phyloP scores from a whole-genome alignment of 805 yeast genomes.

The Lachancea mirantina region DNA sequence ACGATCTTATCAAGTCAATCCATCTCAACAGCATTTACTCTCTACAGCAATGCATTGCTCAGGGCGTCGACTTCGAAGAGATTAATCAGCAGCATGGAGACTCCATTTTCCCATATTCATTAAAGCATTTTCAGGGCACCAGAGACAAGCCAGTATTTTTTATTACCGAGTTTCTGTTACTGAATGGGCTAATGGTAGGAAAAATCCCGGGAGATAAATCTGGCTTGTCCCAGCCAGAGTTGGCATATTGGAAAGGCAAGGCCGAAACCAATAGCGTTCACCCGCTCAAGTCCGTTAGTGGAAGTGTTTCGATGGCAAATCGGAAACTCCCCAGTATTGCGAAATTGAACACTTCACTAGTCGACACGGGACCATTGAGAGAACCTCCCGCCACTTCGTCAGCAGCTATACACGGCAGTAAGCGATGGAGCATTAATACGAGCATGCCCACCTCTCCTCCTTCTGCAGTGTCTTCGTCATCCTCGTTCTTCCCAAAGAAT shows the following conservation, averaged over 20 bases:
- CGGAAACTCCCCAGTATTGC: neutral
- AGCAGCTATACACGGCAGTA: neutral
- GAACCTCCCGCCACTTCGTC: constrained; percentile 3
- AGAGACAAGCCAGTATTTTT: constrained; percentile 35
- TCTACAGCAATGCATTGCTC: constrained; percentile 20
- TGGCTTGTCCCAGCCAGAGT: constrained; percentile 41
- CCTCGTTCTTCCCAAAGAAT: constrained; percentile 1
- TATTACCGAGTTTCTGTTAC: constrained; percentile 47
- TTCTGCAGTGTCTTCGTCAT: constrained; percentile 1
- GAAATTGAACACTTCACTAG: constrained; percentile 2
- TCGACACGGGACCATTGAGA: neutral
- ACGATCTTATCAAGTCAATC: constrained; percentile 45
- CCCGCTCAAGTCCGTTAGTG: neutral
- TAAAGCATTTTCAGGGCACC: constrained; percentile 37
- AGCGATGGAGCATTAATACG: constrained; percentile 8
- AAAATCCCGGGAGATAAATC: constrained; percentile 20
- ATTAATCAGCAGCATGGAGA: constrained; percentile 16
- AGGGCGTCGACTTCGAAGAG: constrained; percentile 14
- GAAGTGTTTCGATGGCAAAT: constrained; percentile 5
- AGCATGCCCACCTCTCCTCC: constrained; percentile 4
- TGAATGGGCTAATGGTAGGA: constrained; percentile 50
- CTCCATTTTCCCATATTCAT: constrained; percentile 43
- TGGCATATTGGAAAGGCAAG: constrained; percentile 45
- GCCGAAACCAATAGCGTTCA: constrained; percentile 25
- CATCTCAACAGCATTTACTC: constrained; percentile 37